phyloP scores from a whole-genome alignment of 495 filamentous ascomycete genomes.

The Aspergillus affinis region DNA sequence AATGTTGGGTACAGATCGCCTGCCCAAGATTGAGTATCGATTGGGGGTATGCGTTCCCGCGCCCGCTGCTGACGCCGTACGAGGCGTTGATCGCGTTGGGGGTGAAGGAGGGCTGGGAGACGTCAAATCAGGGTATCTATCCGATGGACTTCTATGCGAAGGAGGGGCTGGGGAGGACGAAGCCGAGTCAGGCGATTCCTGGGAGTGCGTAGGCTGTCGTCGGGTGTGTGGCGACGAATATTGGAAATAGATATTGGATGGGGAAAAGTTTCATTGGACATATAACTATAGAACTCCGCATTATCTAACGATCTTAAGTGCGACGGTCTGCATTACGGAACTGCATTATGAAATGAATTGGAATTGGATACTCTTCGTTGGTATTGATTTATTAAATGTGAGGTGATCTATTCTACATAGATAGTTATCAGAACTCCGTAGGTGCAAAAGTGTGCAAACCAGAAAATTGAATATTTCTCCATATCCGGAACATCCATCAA shows the following conservation, averaged over 20 bases:
- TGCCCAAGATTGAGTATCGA: slow-evolving; percentile 95
- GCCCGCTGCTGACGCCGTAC: slow-evolving; percentile 88
- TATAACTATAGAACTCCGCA: too few relatives aligned
- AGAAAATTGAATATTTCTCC: neutral
- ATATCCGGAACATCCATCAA: neutral
- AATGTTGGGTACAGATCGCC: slow-evolving; percentile 97
- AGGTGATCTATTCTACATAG: too few relatives aligned
- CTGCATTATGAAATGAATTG: too few relatives aligned
- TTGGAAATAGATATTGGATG: too few relatives aligned
- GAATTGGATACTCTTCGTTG: too few relatives aligned
- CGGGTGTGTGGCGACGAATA: too few relatives aligned
- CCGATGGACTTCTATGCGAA: slow-evolving; percentile 98
- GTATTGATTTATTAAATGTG: too few relatives aligned
- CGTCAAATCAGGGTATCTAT: slow-evolving; percentile 69
- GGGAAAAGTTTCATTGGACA: too few relatives aligned
- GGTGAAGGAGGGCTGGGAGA: slow-evolving; percentile 71
- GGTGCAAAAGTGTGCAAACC: too few relatives aligned
- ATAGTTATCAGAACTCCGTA: too few relatives aligned
- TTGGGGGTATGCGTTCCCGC: slow-evolving; percentile 95
- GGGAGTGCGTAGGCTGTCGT: slow-evolving; percentile 18
- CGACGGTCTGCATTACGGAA: too few relatives aligned
- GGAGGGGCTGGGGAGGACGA: slow-evolving; percentile 81
- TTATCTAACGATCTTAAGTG: too few relatives aligned
- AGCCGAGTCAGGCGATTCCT: slow-evolving; percentile 19
- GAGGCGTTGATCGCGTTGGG: slow-evolving; percentile 89